phyloP scores from a whole-genome alignment of 1,139 yeast species.

The Suhomyces bribrorum region DNA sequence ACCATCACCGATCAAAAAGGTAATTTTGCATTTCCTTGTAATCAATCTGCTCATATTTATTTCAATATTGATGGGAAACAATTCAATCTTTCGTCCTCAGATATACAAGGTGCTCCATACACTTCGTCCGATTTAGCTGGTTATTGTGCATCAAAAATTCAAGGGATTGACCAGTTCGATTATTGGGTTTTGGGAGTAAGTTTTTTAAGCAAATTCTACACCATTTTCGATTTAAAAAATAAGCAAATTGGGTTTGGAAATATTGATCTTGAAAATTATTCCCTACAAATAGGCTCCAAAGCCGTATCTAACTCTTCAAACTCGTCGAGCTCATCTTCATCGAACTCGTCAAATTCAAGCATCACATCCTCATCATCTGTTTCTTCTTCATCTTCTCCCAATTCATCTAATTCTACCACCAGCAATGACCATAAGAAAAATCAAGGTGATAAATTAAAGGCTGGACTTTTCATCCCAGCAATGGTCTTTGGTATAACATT shows the following conservation, averaged over 20 bases:
- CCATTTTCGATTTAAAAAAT: slow-evolving; percentile 57
- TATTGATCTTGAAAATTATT: slow-evolving; percentile 8
- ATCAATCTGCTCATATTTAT: slow-evolving; percentile 27
- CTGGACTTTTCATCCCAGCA: slow-evolving; percentile 5
- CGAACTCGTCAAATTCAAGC: slow-evolving; percentile 1
- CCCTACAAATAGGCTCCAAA: not conserved
- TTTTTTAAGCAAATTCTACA: slow-evolving; percentile 57
- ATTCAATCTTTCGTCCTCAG: slow-evolving; percentile 39
- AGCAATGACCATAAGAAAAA: slow-evolving; percentile 1
- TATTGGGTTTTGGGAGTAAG: slow-evolving; percentile 61
- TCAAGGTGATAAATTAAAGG: slow-evolving; percentile 2
- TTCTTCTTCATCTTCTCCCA: slow-evolving; percentile 8
- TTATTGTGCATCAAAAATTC: slow-evolving; percentile 66
- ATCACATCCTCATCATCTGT: slow-evolving; percentile 12
- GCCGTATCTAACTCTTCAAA: not conserved
- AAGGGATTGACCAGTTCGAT: slow-evolving; percentile 45
- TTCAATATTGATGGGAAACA: slow-evolving; percentile 44
- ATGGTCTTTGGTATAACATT: slow-evolving; percentile 4
- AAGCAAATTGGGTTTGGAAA: slow-evolving; percentile 55
- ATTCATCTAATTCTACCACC: slow-evolving; percentile 4
- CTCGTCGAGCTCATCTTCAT: slow-evolving; percentile 1
- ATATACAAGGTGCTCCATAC: slow-evolving; percentile 53
- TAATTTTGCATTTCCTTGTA: slow-evolving; percentile 63
- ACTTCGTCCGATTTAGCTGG: slow-evolving; percentile 39
- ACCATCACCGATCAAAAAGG: slow-evolving; percentile 55